phyloP scores from a whole-genome alignment of 257 asterid species.

The Jacaranda mimosifolia region DNA sequence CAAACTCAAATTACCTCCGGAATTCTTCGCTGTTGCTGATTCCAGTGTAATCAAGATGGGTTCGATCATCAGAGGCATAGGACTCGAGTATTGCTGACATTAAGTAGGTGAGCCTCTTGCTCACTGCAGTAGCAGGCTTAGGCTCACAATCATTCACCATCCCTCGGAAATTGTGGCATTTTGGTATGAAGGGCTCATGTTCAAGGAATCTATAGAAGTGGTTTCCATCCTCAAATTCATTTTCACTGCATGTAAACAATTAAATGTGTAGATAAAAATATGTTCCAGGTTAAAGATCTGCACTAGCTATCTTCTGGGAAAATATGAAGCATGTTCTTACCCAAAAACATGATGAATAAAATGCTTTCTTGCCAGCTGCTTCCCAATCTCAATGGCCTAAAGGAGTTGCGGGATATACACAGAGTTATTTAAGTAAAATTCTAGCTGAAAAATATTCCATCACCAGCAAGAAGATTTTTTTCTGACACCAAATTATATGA shows the following conservation, averaged over 20 bases:
- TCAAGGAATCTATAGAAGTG: conserved; percentile 86
- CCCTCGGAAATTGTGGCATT: conserved; percentile 86
- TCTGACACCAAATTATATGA: not conserved
- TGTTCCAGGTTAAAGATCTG: not conserved
- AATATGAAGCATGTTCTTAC: conserved; percentile 51
- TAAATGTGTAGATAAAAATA: not conserved
- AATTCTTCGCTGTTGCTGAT: conserved; percentile 99
- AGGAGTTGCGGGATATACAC: not conserved
- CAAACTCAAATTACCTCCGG: conserved; percentile 59
- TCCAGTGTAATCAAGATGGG: conserved; percentile 68
- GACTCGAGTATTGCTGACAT: conserved; percentile 91
- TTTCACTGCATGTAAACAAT: conserved; percentile 58
- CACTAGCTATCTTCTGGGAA: not conserved
- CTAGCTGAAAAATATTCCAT: not conserved
- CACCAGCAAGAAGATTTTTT: not conserved
- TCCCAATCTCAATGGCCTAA: conserved; percentile 88
- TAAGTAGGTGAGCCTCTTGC: conserved; percentile 67
- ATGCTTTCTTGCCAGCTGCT: conserved; percentile 76
- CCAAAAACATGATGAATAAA: conserved; percentile 88
- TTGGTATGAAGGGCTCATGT: conserved; percentile 83
- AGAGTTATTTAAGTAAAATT: conserved; percentile 15
- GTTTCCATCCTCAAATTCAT: conserved; percentile 89
- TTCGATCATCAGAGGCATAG: conserved; percentile 74
- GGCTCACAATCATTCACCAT: conserved; percentile 72
- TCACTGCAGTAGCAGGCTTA: conserved; percentile 54